Evolutionary conservation across 2,329 filamentous ascomycete species (phyloP).

Genomic region (Fusarium anguioides): DNA sequence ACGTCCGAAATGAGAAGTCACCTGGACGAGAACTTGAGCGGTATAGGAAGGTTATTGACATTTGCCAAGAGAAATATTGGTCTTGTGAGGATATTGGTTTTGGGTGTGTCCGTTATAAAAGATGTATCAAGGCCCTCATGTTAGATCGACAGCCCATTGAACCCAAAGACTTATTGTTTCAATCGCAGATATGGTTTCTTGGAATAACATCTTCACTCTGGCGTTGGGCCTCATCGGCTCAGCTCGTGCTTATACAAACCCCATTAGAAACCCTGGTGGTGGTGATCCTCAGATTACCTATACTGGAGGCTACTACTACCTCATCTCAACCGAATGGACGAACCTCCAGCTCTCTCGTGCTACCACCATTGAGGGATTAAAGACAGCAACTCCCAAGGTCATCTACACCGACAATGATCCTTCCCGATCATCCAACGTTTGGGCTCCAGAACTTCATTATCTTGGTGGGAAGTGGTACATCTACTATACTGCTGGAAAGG

Average conservation of each 20-base stretch:
- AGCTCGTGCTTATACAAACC: slow-evolving; percentile 59
- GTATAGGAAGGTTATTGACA: slow-evolving; percentile 1
- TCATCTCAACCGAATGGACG: slow-evolving; percentile 67
- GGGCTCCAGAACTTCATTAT: slow-evolving; percentile 68
- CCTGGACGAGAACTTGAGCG: background rate
- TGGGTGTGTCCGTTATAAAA: background rate
- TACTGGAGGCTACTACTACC: slow-evolving; percentile 65
- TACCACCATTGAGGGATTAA: slow-evolving; percentile 65
- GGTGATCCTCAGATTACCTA: slow-evolving; percentile 65
- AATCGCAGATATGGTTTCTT: slow-evolving; percentile 24
- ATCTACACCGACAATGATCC: slow-evolving; percentile 62
- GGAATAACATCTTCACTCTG: slow-evolving; percentile 21
- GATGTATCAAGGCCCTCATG: background rate
- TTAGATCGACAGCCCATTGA: rapidly evolving
- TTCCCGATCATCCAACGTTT: slow-evolving; percentile 64
- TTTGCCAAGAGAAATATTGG: background rate
- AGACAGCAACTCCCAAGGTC: slow-evolving; percentile 61
- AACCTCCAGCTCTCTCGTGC: slow-evolving; percentile 66
- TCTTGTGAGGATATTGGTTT: background rate
- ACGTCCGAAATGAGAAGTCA: background rate
- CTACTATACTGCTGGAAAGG: slow-evolving; percentile 65
- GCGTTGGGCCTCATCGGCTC: slow-evolving; percentile 27
- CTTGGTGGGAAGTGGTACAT: slow-evolving; percentile 63
- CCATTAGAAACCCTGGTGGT: slow-evolving; percentile 61
- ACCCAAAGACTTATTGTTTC: background rate